Conservation (phyloP, 495 filamentous ascomycete species). For the Podospora anserina region DNA sequence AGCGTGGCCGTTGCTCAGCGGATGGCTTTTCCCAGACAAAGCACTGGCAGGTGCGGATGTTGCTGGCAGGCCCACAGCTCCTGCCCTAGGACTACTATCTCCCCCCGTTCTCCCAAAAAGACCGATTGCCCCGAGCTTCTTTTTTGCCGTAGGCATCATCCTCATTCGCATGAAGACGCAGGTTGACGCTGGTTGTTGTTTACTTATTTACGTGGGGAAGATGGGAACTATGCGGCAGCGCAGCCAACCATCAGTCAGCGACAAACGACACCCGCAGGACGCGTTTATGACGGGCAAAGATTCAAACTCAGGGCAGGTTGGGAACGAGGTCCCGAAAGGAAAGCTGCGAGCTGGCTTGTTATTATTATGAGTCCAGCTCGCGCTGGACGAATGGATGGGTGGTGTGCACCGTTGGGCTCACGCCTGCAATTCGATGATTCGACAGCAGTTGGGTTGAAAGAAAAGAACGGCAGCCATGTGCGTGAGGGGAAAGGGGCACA, state of each 20-base stretch:
- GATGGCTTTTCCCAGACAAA: conserved; percentile 6
- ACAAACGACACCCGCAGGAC: too few species aligned
- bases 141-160: conserved; percentile 38
- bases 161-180: conserved; percentile 27
- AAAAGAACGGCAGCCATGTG: conserved; percentile 14
- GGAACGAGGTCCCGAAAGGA: conserved; percentile 11
- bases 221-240: neutral
- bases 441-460: conserved; percentile 17
- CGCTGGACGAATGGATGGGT: conserved; percentile 1
- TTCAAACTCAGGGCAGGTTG: too few species aligned
- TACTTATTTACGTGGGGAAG: conserved; percentile 26
- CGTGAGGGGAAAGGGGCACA: neutral
- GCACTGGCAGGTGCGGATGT: conserved; percentile 17
- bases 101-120: conserved; percentile 28
- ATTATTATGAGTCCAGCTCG: conserved; percentile 18
- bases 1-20: neutral
- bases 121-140: conserved; percentile 33
- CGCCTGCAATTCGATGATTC: conserved; percentile 30
- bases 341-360: conserved; percentile 29
- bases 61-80: conserved; percentile 27
- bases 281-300: too few species aligned
- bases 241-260: neutral
- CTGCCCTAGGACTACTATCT: conserved; percentile 21
- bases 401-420: conserved; percentile 23
- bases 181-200: conserved; percentile 19